Base-by-base conservation (phyloP, 2,329 filamentous ascomycete species). In the Aaosphaeria arxii region DNA sequence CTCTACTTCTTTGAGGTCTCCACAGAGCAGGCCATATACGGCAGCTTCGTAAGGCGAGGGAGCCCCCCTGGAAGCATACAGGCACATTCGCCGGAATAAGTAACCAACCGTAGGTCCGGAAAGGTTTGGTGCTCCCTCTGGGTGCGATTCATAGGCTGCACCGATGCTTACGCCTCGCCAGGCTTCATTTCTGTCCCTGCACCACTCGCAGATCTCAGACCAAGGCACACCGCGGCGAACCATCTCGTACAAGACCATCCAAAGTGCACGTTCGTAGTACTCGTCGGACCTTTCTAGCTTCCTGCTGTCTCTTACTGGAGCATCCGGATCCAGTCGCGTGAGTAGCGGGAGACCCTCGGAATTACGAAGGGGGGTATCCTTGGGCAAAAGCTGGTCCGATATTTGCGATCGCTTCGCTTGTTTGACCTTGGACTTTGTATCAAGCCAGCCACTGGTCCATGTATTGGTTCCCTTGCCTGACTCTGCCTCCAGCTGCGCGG, bases 191-290 rank as follows among this genome's bases (percentile, higher is more conserved):
- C 88, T 82, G 59, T 92, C 88, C 42, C 86, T 77, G 61, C 91
- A 95, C 89, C 91, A 96, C 43, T 91, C 87, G 46, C 84, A 82
- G 53, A 97, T 88, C 35, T 87, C 82, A 6, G 80, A 72, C 72
- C 88, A 83, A 52, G 79, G 83, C 56, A 84, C 85, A n/a, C 94
- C 94, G 41, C 91, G 84, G 43, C 92, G 85, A 45, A 99, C 77
- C 77, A 96, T 88, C 68, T 96, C 90, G 75, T 91, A 97, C 71
- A 89, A 94, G n/a, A 89, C 87, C 51, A 91, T 80, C 91, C 94
- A 97, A 42, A 95, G 88, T 3, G 91, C 88, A 45, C 87, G 83
- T 73, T 99, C 94, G 53, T 92, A 94, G 61, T 86, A 91, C 55
- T 90, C 85, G 64, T 99, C 94, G 59, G 91, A 84, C 28, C 85